Evolutionary conservation across 371 early-diverging fungal genomes (phyloP), one percentile per base, ranked within the genome.

Genomic region (Mucor piriformis): DNA sequence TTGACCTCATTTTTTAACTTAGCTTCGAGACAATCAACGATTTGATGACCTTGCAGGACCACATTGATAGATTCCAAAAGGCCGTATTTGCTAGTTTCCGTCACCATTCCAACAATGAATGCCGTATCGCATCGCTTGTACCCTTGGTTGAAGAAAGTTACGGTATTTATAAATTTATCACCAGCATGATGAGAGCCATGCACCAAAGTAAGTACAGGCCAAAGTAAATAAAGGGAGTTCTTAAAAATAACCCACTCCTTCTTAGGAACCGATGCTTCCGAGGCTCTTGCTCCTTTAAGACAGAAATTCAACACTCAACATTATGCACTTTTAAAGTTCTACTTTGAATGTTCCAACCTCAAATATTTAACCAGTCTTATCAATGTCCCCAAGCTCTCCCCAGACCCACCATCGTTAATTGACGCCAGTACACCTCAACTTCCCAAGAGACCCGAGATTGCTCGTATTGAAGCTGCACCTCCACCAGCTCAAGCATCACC

Each of bases 91-190:
- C 74, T 32, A 87, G 88, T 68, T 91, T 98, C 73, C 89, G 92
- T 34, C 85, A 88, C 15, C 83, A 86, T 2, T 89, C 93, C 54
- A 91, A 90, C 70, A 96, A 96, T 58, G 97, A 98, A 71, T 95
- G 95, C 68, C 89, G 95, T 32, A 95, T 98, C 63, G 88, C 96
- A 16, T 89, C 96, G 16, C 83, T 98, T 44, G 95, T 98, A 16
- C 99, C 99, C 16, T 82, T 98, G 50, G 94, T 98, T 5, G 97
- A 98, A 70, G 99, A 98, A 66, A 89, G 88, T 61, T 90, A 94
- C 65, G 95, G 92, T 34, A 95, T 98, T 55, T 98, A 98, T 79
- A 92, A 91, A 69, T 97, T 97, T 73, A 82, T 93, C 34, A 92
- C 92, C 21, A 90, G 87, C 69, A 97, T 98, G 97, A 73, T 98